Base-by-base conservation (phyloP, 768 basidiomycete species). In the Favolaschia claudopus region DNA sequence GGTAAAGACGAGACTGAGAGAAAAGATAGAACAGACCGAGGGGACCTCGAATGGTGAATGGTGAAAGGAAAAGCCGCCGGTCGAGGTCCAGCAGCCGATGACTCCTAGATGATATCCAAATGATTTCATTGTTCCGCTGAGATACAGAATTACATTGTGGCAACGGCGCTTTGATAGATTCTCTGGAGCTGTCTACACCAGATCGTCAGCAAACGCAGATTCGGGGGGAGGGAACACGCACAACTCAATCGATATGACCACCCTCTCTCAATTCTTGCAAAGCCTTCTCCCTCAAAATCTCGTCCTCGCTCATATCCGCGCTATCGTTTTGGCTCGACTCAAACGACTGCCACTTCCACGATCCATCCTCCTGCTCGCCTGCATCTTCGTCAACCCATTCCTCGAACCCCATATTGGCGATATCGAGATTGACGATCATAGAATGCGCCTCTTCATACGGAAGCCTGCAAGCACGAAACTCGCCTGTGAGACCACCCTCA, bases 351-450 rank as follows among this genome's bases (percentile, higher is more conserved):
- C 53, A 55, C 32, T 19, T 43, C 59, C 59, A 61, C 24, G 22
- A 34, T 39, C 52, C 51, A 20, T 48, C 58, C 12, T 46, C 58
- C 51, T 54, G 31, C 39, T 28, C 33, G 2, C 58, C 58, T n/a
- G 13, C 28, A 5, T 55, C 44, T 53, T 60, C 39, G 25, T 55
- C 53, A 2, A 60, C 59, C n/a, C 27, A 61, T 2, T 55, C 59
- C 42, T 61, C 60, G 14, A 55, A 61, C 0, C 34, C 47, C 59
- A 61, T 55, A 27, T 61, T 55, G 9, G 34, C 31, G 15, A 61
- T 55, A 20, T 33, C 24, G 28, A 61, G 40, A 43, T 61, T 55
- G 4, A 29, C 4, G 9, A 61, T 44, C 53, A 61, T 51, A 14
- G 7, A 3, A 8, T 22, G 28, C 17, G 53, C 52, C 39, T 55